Evolutionary conservation across 208 protist species (phyloP), one percentile per base, ranked within the genome.

Genomic region (Acanthamoeba triangularis): DNA sequence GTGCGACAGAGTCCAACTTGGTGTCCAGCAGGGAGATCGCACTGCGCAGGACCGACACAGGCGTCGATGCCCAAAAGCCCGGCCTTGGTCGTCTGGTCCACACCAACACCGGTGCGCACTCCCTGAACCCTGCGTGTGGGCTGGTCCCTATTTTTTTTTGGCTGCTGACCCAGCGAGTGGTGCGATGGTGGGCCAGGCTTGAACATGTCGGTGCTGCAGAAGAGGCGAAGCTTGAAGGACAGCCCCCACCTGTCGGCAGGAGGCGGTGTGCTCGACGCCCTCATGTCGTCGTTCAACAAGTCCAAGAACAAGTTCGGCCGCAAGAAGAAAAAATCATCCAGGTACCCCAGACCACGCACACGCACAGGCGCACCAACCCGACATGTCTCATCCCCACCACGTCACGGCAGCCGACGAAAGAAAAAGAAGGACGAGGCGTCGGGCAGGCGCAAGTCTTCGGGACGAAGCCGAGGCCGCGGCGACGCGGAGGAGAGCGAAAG

Each of bases 211-310:
- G 74, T 52, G 41, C 7, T 84, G 74, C 74, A 84, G 33, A 44
- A 52, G 44, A 49, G 37, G 44, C 74, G 74, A 49, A 84, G 74
- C 23, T 37, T 84, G 74, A 28, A 35, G 41, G 74, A 7, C 18
- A 52, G 37, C 41, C 33, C 74, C 5, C 74, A 44, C 25, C 44
- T 84, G 37, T 28, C 74, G 25, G 41, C 35, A 16, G 74, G 74
- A 0, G 74, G 74, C 35, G 74, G 74, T 4, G 74, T 84, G 74
- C 33, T 84, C 7, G 74, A 84, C 41, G 74, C 74, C 6, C 74
- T 84, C n/a, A 84, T 84, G 74, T 84, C 74, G 74, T 84, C 74
- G 1, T 52, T 84, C 74, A 84, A 37, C 65, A 72, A 52, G 41
- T 52, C 74, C 4, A 84, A 84, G 44, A 44, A 30, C 25, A 44